These are phyloP conservation scores for Murraya koenigii DNA, from an alignment of 345 rosid genomes.

Conservation along the genomic window DNA sequence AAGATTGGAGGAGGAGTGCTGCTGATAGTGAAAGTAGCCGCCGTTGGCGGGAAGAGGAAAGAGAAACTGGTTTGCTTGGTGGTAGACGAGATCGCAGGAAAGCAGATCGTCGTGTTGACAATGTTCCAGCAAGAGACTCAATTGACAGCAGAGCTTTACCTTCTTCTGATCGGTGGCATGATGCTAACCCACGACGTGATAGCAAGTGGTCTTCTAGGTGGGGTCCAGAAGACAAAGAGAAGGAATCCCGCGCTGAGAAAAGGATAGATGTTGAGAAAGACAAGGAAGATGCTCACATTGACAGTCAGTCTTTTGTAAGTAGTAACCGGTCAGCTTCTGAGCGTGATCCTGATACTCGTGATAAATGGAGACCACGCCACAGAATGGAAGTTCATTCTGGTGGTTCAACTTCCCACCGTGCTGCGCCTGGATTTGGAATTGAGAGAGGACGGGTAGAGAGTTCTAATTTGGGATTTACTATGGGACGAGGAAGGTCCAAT, in stretches of 20 bases:
- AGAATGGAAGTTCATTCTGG: conserved; percentile 52
- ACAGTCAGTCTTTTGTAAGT: conserved; percentile 33
- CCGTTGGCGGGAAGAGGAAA: conserved; percentile 83
- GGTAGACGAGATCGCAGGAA: conserved; percentile 61
- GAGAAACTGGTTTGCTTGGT: conserved; percentile 71
- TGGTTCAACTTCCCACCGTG: conserved; percentile 43
- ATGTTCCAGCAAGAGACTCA: conserved; percentile 38
- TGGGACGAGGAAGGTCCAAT: conserved; percentile 61
- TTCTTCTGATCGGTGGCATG: conserved; percentile 57
- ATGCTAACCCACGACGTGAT: conserved; percentile 51
- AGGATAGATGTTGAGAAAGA: conserved; percentile 44
- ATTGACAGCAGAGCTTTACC: conserved; percentile 44
- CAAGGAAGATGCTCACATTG: conserved; percentile 46
- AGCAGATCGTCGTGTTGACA: conserved; percentile 51
- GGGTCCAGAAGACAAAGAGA: conserved; percentile 80
- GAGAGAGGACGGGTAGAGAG: conserved; percentile 53
- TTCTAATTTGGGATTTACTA: conserved; percentile 45
- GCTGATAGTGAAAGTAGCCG: conserved; percentile 48
- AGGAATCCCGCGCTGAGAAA: conserved; percentile 53
- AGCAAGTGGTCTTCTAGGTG: conserved; percentile 79
- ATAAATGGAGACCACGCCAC: conserved; percentile 80
- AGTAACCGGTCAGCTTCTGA: conserved; percentile 42
- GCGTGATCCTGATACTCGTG: conserved; percentile 60
- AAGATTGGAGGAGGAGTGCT: conserved; percentile 59
- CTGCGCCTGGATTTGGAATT: conserved; percentile 63